These are phyloP conservation scores for Verticillium tricorpus DNA, from an alignment of 2,329 filamentous ascomycete genomes.

Conservation along the genomic window DNA sequence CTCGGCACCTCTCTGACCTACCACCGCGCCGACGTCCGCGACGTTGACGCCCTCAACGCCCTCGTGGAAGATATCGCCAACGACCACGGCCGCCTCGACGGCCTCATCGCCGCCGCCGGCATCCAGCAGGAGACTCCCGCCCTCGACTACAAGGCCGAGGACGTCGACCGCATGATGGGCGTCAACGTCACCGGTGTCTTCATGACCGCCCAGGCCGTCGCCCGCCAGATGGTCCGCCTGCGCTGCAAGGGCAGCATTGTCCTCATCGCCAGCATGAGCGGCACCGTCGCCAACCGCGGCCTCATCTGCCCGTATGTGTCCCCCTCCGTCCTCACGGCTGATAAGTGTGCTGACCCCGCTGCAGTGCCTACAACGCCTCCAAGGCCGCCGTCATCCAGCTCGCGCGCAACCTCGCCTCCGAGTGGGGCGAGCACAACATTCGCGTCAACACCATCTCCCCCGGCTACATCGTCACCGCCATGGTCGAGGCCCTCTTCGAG, in stretches of 20 bases:
- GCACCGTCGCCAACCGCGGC: constrained; percentile 40
- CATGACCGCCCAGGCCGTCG: constrained; percentile 37
- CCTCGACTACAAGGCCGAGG: constrained; percentile 33
- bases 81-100: constrained; percentile 43
- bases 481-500: constrained; percentile 77
- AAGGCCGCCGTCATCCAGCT: constrained; percentile 73
- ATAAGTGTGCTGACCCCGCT: constrained; percentile 26
- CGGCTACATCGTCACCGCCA: constrained; percentile 28
- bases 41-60: constrained; percentile 62
- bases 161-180: constrained; percentile 29
- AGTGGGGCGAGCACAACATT: constrained; percentile 70
- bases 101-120: constrained; percentile 38
- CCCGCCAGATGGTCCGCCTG: constrained; percentile 29
- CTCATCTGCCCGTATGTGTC: constrained; percentile 52
- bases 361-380: constrained; percentile 70
- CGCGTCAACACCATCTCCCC: constrained; percentile 12
- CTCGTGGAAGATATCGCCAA: constrained; percentile 66
- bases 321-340: neutral
- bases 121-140: constrained; percentile 30
- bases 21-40: constrained; percentile 74
- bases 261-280: constrained; percentile 34
- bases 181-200: constrained; percentile 38
- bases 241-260: constrained; percentile 47
- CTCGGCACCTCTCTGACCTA: constrained; percentile 68
- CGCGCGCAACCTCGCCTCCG: constrained; percentile 63